Evolutionary conservation across 306 rosid species (phyloP).

Genomic region (Sicyos baderoa): DNA sequence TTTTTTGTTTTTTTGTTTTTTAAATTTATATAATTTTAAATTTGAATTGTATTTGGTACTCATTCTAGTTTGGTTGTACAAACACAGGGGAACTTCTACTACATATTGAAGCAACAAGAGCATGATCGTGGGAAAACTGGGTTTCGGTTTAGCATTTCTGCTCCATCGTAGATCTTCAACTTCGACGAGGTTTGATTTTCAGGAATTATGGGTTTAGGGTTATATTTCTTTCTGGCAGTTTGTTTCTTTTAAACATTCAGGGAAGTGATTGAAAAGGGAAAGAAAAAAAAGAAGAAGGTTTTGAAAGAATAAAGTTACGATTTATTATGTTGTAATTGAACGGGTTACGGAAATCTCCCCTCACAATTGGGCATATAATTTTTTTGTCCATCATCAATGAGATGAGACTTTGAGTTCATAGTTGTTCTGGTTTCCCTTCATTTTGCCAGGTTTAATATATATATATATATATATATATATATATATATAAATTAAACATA

Average conservation of each 20-base stretch:
- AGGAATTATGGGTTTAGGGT: neutral
- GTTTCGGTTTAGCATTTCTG: constrained; percentile 87
- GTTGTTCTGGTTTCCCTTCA: neutral
- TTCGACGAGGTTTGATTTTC: neutral
- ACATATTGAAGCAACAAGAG: constrained; percentile 58
- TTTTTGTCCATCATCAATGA: neutral
- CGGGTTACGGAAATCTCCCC: neutral
- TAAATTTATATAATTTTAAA: too few relatives aligned
- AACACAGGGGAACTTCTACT: constrained; percentile 78
- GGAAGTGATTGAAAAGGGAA: neutral
- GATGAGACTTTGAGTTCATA: constrained; percentile 1
- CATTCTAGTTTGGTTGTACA: constrained; percentile 27
- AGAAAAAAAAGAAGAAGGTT: neutral
- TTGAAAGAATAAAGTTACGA: constrained; percentile 2
- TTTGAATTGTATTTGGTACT: too few relatives aligned
- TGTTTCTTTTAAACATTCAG: neutral
- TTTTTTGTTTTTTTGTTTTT: too few relatives aligned
- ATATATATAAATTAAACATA: too few relatives aligned
- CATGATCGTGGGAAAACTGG: constrained; percentile 80
- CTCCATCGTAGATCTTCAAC: constrained; percentile 47
- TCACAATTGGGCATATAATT: constrained; percentile 1
- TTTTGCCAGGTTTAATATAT: too few relatives aligned
- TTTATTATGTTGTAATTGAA: constrained; percentile 3
- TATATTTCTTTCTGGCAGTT: neutral
- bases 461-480: too few relatives aligned